Conservation (phyloP, 2,329 filamentous ascomycete genomes). For the Pseudogymnoascus sp. region DNA sequence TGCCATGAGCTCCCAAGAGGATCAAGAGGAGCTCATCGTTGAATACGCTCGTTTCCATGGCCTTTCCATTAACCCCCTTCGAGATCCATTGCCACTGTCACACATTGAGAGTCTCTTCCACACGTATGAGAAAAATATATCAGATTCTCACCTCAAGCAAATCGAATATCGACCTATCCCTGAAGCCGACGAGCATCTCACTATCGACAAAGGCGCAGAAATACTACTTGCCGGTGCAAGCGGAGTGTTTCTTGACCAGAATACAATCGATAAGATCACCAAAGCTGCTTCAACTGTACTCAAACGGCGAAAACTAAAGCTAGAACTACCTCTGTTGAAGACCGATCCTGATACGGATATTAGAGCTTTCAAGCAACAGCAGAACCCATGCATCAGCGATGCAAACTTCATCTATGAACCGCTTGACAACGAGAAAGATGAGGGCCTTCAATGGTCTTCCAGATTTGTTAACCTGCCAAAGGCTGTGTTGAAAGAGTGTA, state of each 20-base stretch:
- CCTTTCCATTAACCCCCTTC: conserved; percentile 20
- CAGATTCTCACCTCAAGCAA: conserved; percentile 16
- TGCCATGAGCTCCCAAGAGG: background rate
- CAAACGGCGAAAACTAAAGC: conserved; percentile 12
- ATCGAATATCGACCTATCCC: conserved; percentile 11
- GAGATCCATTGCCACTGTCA: conserved; percentile 14
- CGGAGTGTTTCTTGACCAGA: conserved; percentile 12
- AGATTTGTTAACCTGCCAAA: conserved; percentile 16
- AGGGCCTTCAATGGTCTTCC: conserved; percentile 22
- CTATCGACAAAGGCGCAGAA: conserved; percentile 20
- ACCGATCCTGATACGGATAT: conserved; percentile 25
- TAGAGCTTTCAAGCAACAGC: conserved; percentile 20
- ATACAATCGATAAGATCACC: conserved; percentile 12
- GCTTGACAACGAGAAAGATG: conserved; percentile 22
- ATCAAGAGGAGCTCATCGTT: conserved; percentile 19
- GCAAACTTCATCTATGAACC: conserved; percentile 24
- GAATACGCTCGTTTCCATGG: conserved; percentile 26
- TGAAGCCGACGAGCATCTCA: conserved; percentile 22
- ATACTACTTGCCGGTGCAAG: conserved; percentile 18
- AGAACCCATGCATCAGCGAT: conserved; percentile 23
- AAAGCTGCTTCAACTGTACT: conserved; percentile 11
- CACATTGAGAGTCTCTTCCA: conserved; percentile 18
- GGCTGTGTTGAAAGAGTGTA: conserved; percentile 19
- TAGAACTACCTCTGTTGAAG: conserved; percentile 26
- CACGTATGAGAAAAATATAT: background rate